These are phyloP conservation scores for Exophiala sp. DNA, from an alignment of 2,329 filamentous ascomycete genomes.

Conservation along the genomic window DNA sequence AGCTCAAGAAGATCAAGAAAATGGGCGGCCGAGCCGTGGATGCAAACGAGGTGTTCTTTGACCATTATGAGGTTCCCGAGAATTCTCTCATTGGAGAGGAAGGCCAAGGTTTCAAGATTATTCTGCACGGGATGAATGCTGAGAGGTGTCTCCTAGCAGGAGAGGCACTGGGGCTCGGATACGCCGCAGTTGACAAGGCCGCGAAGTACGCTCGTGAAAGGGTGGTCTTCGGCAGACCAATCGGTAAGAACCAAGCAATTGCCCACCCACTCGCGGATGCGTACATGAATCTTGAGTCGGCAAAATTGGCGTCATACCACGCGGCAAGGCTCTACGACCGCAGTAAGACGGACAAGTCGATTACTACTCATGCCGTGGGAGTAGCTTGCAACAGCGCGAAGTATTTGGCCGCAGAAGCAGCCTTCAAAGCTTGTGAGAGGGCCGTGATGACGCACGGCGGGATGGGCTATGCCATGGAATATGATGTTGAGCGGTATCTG, in stretches of 20 bases:
- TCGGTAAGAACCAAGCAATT: conserved; percentile 65
- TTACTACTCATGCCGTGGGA: conserved; percentile 55
- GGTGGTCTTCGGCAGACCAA: conserved; percentile 62
- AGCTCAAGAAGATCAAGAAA: conserved; percentile 71
- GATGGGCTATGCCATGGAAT: conserved; percentile 63
- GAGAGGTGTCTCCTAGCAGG: conserved; percentile 73
- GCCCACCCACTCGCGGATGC: conserved; percentile 64
- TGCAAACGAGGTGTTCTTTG: conserved; percentile 85
- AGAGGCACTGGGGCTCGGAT: conserved; percentile 76
- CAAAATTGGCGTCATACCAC: conserved; percentile 63
- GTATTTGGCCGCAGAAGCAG: conserved; percentile 58
- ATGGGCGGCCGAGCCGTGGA: conserved; percentile 82
- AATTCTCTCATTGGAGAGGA: conserved; percentile 67
- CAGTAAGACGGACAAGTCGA: conserved; percentile 45
- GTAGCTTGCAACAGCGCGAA: conserved; percentile 68
- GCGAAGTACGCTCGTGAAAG: conserved; percentile 64
- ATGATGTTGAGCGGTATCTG: conserved; percentile 60
- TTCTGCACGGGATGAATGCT: conserved; percentile 77
- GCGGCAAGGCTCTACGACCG: conserved; percentile 61
- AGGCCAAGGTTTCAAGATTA: conserved; percentile 73
- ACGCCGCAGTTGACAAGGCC: conserved; percentile 63
- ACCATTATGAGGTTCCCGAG: conserved; percentile 66
- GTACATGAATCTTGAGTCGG: conserved; percentile 63
- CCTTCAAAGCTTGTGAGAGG: conserved; percentile 58
- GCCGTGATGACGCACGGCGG: conserved; percentile 58